These are phyloP conservation scores for Huntiella abstrusa DNA, from an alignment of 2,329 filamentous ascomycete species.

Conservation along the genomic window DNA sequence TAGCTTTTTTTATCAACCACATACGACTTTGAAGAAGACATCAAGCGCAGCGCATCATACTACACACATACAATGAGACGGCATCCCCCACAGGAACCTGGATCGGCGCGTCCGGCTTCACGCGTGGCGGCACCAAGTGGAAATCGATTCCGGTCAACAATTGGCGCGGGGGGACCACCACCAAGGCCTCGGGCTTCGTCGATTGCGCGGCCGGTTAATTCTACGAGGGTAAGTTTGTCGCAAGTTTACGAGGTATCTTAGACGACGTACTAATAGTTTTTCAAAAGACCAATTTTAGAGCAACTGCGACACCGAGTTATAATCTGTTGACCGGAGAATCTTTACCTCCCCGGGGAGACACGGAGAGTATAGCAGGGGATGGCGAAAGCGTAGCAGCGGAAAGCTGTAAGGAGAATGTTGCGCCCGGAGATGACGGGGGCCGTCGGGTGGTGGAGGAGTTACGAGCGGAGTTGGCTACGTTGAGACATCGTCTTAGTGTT, in stretches of 20 bases:
- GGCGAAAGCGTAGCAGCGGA: constrained; percentile 32
- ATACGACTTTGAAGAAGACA: neutral
- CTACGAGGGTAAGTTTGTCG: neutral
- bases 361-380: constrained; percentile 25
- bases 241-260: neutral
- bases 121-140: constrained; percentile 9
- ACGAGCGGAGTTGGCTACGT: constrained; percentile 71
- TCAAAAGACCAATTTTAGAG: constrained; percentile 5
- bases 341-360: constrained; percentile 14
- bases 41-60: neutral
- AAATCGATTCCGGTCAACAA: constrained; percentile 7
- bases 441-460: constrained; percentile 51
- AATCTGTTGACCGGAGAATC: constrained; percentile 37
- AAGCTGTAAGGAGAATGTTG: constrained; percentile 40
- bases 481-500: constrained; percentile 75
- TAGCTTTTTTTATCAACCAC: no score
- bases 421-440: constrained; percentile 39
- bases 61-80: constrained; percentile 4
- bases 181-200: constrained; percentile 7
- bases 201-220: neutral
- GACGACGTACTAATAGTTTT: neutral
- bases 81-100: constrained; percentile 6
- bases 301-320: constrained; percentile 25
- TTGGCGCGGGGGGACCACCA: constrained; percentile 7
- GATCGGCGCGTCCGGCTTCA: constrained; percentile 10